These are phyloP conservation scores for Penicillium psychrofluorescens DNA, from an alignment of 495 filamentous ascomycete genomes.

Conservation along the genomic window DNA sequence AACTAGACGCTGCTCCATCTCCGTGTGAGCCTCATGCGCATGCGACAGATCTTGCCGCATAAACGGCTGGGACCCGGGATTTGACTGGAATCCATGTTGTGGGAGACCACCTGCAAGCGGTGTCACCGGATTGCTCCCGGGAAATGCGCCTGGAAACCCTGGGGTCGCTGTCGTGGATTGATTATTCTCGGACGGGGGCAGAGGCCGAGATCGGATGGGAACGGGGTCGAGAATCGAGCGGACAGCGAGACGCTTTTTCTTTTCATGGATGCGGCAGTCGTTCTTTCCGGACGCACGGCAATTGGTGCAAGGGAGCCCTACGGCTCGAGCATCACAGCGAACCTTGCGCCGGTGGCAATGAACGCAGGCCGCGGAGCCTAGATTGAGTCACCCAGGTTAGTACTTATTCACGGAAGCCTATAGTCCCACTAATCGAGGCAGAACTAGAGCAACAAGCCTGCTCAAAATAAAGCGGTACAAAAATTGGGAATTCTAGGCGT, in stretches of 20 bases:
- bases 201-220: slow-evolving; percentile 40
- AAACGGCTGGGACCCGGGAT: slow-evolving; percentile 17
- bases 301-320: slow-evolving; percentile 40
- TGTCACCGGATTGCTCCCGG: slow-evolving; percentile 13
- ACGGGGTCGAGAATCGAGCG: slow-evolving; percentile 43
- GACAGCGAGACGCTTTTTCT: slow-evolving; percentile 39
- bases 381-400: slow-evolving; percentile 9
- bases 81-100: slow-evolving; percentile 16
- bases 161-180: slow-evolving; percentile 16
- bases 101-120: slow-evolving; percentile 9
- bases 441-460: too few relatives aligned
- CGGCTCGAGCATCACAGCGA: slow-evolving; percentile 39
- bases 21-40: slow-evolving; percentile 26
- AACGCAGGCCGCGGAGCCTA: slow-evolving; percentile 38
- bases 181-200: slow-evolving; percentile 20
- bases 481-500: slow-evolving; percentile 1
- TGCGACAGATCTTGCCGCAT: slow-evolving; percentile 23
- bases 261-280: slow-evolving; percentile 44
- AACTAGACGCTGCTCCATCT: slow-evolving; percentile 38
- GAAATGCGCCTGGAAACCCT: slow-evolving; percentile 27
- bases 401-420: not conserved
- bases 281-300: slow-evolving; percentile 37
- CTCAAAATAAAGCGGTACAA: too few relatives aligned
- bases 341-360: slow-evolving; percentile 45
- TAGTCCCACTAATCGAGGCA: not conserved